phyloP scores from a whole-genome alignment of 441 rosid genomes.

The Melastoma candidum region DNA sequence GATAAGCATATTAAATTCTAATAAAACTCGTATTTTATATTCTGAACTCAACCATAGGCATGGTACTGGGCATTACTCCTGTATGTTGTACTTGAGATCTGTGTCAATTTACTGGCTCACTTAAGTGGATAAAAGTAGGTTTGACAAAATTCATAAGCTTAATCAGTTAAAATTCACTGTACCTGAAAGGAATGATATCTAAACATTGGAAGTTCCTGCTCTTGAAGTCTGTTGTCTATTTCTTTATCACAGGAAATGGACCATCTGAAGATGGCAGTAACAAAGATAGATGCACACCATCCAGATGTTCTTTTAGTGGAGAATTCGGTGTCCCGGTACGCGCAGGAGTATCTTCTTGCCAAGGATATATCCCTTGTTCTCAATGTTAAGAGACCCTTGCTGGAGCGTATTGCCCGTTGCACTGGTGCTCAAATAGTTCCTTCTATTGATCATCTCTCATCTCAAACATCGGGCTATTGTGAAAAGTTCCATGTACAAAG shows the following conservation, averaged over 20 bases:
- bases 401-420: constrained; percentile 92
- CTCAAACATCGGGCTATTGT: constrained; percentile 82
- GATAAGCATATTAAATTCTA: too few relatives aligned
- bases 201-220: too few relatives aligned
- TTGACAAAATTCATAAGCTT: too few relatives aligned
- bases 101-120: too few relatives aligned
- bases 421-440: constrained; percentile 93
- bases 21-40: too few relatives aligned
- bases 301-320: constrained; percentile 92
- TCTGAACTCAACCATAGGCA: too few relatives aligned
- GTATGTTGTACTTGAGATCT: too few relatives aligned
- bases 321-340: constrained; percentile 93
- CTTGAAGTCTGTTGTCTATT: constrained; percentile 1
- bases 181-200: too few relatives aligned
- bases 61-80: too few relatives aligned
- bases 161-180: too few relatives aligned
- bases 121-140: too few relatives aligned
- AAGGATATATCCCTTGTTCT: constrained; percentile 94
- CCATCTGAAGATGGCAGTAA: constrained; percentile 97
- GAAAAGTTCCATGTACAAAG: constrained; percentile 80
- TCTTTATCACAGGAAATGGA: constrained; percentile 75
- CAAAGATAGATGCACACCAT: constrained; percentile 81
- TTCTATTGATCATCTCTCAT: constrained; percentile 88
- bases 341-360: constrained; percentile 91
- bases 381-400: constrained; percentile 81